These are phyloP conservation scores for Saccharomycopsis babjevae DNA, from an alignment of 805 yeast species.

Conservation along the genomic window DNA sequence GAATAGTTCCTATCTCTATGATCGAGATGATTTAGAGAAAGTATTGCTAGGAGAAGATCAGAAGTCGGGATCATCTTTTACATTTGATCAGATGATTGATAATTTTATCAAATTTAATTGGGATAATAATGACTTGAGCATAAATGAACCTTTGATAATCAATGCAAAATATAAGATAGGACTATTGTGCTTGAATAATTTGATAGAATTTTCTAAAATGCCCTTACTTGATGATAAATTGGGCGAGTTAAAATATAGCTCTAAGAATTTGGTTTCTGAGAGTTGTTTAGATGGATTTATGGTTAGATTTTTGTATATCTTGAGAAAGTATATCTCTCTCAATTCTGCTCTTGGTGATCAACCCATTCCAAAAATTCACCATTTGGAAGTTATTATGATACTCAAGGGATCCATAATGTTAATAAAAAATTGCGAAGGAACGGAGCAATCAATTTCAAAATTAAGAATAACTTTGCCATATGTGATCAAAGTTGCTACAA, in stretches of 20 bases:
- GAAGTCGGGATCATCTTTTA: neutral
- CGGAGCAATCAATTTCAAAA: neutral
- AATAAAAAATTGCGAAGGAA: neutral
- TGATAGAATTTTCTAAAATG: conserved; percentile 33
- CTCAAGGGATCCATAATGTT: conserved; percentile 29
- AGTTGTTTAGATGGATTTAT: conserved; percentile 39
- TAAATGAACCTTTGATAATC: conserved; percentile 30
- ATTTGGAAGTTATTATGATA: conserved; percentile 44
- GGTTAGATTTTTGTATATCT: conserved; percentile 47
- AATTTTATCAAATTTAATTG: conserved; percentile 33
- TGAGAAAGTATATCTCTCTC: conserved; percentile 58
- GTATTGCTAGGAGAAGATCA: conserved; percentile 22
- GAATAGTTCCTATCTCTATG: conserved; percentile 49
- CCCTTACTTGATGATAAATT: conserved; percentile 1
- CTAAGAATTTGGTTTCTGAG: conserved; percentile 21
- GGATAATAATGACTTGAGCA: conserved; percentile 54
- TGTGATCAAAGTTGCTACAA: neutral
- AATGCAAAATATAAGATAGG: conserved; percentile 41
- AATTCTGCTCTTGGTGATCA: conserved; percentile 43
- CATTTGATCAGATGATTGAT: conserved; percentile 29
- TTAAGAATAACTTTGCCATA: neutral
- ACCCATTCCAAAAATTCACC: conserved; percentile 62
- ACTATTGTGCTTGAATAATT: conserved; percentile 44
- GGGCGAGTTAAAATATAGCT: conserved; percentile 7
- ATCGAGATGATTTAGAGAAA: conserved; percentile 44